phyloP scores from a whole-genome alignment of 169 alveolate genomes.

The Eimeria praecox region DNA sequence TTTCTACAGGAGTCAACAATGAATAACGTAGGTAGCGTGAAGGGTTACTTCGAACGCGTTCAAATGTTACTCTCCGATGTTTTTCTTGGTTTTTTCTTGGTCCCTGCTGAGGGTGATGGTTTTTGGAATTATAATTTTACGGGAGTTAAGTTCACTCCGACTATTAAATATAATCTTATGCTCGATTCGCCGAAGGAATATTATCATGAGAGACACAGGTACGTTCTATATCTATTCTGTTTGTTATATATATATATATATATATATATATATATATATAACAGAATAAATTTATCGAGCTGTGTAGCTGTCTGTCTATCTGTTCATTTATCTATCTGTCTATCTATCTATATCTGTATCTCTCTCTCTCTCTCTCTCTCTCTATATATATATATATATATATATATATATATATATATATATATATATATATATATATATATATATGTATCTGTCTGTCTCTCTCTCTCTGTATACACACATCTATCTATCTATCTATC shows the following conservation, averaged over 20 bases:
- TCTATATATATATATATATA: too few relatives aligned
- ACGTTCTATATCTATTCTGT: conserved; percentile 87
- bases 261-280: conserved; percentile 89
- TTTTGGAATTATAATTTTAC: conserved; percentile 99
- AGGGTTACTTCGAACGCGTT: conserved; percentile 88
- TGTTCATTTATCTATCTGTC: neutral
- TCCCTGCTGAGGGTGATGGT: conserved; percentile 97
- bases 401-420: neutral
- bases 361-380: too few relatives aligned
- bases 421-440: neutral
- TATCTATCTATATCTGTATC: too few relatives aligned
- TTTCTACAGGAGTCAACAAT: conserved; percentile 81
- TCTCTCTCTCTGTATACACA: too few relatives aligned
- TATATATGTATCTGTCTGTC: neutral
- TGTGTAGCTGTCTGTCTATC: neutral
- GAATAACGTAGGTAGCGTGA: conserved; percentile 85
- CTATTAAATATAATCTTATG: conserved; percentile 95
- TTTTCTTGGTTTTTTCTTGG: conserved; percentile 98
- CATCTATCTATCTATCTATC: too few relatives aligned
- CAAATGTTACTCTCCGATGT: conserved; percentile 98
- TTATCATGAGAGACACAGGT: conserved; percentile 98
- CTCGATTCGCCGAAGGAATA: conserved; percentile 98
- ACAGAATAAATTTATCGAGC: too few relatives aligned
- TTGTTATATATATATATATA: too few relatives aligned
- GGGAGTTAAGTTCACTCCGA: conserved; percentile 94